Conservation (phyloP, 805 yeast species). For the Spathaspora hagerdaliae region DNA sequence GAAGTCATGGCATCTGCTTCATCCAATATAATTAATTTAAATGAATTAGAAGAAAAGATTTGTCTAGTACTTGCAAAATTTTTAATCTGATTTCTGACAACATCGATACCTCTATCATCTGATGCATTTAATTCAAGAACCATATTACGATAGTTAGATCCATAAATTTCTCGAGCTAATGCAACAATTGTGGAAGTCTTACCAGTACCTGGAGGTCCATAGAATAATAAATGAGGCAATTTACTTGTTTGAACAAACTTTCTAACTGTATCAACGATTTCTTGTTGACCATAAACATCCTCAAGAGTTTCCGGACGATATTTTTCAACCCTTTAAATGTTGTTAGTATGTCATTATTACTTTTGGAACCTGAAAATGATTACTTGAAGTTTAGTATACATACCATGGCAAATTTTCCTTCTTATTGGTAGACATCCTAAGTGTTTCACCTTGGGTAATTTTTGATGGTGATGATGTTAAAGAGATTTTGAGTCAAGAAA, state of each 20-base stretch:
- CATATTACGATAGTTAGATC: conserved; percentile 76
- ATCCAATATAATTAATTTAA: conserved; percentile 87
- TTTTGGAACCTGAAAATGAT: background rate
- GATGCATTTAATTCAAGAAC: conserved; percentile 94
- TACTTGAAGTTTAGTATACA: conserved; percentile 9
- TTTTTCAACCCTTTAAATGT: conserved; percentile 70
- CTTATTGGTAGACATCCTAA: background rate
- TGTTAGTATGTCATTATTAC: conserved; percentile 16
- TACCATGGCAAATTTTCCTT: conserved; percentile 48
- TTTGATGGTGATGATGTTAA: background rate
- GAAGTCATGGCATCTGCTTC: conserved; percentile 96
- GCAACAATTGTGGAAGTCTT: conserved; percentile 87
- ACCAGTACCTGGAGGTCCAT: conserved; percentile 94
- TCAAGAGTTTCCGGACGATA: conserved; percentile 82
- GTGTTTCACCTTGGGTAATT: background rate
- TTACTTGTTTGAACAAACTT: conserved; percentile 79
- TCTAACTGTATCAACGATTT: conserved; percentile 78
- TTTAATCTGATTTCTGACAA: conserved; percentile 95
- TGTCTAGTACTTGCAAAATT: conserved; percentile 95
- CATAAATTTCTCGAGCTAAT: conserved; percentile 77
- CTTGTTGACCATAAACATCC: conserved; percentile 89
- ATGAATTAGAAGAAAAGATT: conserved; percentile 71
- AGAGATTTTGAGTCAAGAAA: background rate
- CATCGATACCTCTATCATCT: conserved; percentile 97
- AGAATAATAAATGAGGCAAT: conserved; percentile 87